These are phyloP conservation scores for Diphasiastrum complanatum DNA, from an alignment of 83 land plant genomes.

Conservation along the genomic window DNA sequence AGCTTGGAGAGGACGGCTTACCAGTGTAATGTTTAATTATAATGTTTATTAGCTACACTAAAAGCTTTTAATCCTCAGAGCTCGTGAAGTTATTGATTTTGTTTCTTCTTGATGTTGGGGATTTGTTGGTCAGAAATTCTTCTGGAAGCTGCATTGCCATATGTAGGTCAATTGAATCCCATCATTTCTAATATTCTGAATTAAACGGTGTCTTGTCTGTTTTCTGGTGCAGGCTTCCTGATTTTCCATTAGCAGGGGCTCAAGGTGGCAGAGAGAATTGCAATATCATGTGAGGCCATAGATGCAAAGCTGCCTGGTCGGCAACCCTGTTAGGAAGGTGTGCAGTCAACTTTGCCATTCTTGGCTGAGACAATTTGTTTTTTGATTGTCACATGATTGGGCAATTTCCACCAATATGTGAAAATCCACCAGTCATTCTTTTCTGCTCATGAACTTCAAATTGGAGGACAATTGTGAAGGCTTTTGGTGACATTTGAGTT, in stretches of 20 bases:
- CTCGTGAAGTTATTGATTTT: too few species aligned
- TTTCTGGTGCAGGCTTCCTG: constrained; percentile 26
- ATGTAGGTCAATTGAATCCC: neutral
- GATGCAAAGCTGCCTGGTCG: too few species aligned
- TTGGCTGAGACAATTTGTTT: too few species aligned
- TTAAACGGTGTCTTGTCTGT: neutral
- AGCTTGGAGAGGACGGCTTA: constrained; percentile 31
- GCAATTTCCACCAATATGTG: too few species aligned
- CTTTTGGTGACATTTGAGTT: too few species aligned
- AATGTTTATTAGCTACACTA: neutral
- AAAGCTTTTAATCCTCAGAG: neutral
- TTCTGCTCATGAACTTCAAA: too few species aligned
- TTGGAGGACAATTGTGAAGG: too few species aligned
- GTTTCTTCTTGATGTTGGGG: too few species aligned
- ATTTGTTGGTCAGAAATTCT: neutral
- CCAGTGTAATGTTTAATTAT: constrained; percentile 27
- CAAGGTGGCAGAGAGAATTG: constrained; percentile 22
- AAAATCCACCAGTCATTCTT: too few species aligned
- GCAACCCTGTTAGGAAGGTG: too few species aligned
- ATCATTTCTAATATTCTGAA: neutral
- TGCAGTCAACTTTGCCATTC: too few species aligned
- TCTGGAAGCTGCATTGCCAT: neutral
- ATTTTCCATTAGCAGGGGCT: constrained; percentile 20
- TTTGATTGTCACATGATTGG: too few species aligned
- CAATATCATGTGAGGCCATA: constrained; percentile 35